phyloP scores from a whole-genome alignment of 2,329 filamentous ascomycete genomes.

The Trichoderma lentiforme region DNA sequence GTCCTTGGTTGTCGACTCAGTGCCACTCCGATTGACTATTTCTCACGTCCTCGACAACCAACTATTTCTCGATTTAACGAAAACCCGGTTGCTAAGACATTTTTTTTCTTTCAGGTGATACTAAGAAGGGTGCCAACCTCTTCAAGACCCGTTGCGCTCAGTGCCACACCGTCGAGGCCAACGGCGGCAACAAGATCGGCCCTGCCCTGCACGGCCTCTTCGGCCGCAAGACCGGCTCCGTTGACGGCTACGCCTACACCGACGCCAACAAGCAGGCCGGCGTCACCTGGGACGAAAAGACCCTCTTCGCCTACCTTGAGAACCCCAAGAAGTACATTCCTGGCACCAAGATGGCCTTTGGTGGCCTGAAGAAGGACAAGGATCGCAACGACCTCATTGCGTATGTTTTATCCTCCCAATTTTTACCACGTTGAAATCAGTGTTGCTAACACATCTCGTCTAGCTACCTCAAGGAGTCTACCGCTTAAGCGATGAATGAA shows the following conservation, averaged over 20 bases:
- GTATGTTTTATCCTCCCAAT: slow-evolving; percentile 51
- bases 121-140: slow-evolving; percentile 95
- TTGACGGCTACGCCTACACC: slow-evolving; percentile 94
- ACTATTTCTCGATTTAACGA: not conserved
- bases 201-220: slow-evolving; percentile 96
- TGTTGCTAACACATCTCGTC: slow-evolving; percentile 26
- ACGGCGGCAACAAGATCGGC: slow-evolving; percentile 96
- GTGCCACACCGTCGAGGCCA: slow-evolving; percentile 93
- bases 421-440: not conserved
- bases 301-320: slow-evolving; percentile 97
- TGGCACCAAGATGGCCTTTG: slow-evolving; percentile 99
- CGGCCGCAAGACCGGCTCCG: slow-evolving; percentile 88
- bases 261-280: slow-evolving; percentile 99
- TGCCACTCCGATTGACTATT: not conserved
- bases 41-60: not conserved
- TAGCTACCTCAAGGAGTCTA: slow-evolving; percentile 67
- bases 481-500: slow-evolving; percentile 50
- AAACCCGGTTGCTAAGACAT: not conserved
- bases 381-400: slow-evolving; percentile 98
- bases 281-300: slow-evolving; percentile 80
- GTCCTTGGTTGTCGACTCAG: not conserved
- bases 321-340: slow-evolving; percentile 99
- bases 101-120: slow-evolving; percentile 63
- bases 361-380: slow-evolving; percentile 99
- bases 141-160: slow-evolving; percentile 99